Base-by-base conservation (phyloP, 108 stramenopile species). In the Chaetoceros tenuissimus region DNA sequence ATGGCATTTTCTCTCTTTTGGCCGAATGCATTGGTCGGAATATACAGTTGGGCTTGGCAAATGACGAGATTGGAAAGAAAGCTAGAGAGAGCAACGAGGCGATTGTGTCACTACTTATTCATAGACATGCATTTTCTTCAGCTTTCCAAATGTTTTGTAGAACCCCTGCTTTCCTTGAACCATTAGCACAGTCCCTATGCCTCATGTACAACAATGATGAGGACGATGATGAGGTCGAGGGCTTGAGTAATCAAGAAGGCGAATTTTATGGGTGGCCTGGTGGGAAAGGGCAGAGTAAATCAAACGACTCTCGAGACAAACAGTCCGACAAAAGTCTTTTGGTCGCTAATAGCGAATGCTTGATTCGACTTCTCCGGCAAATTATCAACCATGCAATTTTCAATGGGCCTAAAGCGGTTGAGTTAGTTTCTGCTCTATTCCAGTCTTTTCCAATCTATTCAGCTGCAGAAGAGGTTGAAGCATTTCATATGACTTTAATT, bases 1-100 rank as follows among this genome's bases (percentile, higher is more conserved):
- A 72, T 55, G 88, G 88, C 19, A 78, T 94, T 57, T 94, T 87
- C 60, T 84, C 80, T 26, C 71, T 94, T n/a, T 46, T 94, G 0
- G 82, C 86, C 5, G 92, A 94, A 54, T 88, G 86, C 45, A 57
- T 89, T 46, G 88, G 88, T n/a, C 80, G 92, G 3, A 94, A 94
- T 54, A 76, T 90, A 58, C 87, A 90, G 59, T 68, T 92, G 17
- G 74, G 78, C 8, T 66, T 81, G 53, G 74, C 72, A 53, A 76
- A 83, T 49, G 71, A 72, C 57, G 84, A 85, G 26, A 31, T 74
- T 23, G 83, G 81, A 48, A 61, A 57, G 31, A 78, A 78, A 52
- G 92, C 92, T 27, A 72, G 70, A n/a, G 66, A 80, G 26, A 86
- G 81, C 2, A 94, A 94, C 59, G 67, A 79, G 30, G 88, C 88